These are phyloP conservation scores for Claviceps purpurea DNA, from an alignment of 2,329 filamentous ascomycete species.

Conservation along the genomic window DNA sequence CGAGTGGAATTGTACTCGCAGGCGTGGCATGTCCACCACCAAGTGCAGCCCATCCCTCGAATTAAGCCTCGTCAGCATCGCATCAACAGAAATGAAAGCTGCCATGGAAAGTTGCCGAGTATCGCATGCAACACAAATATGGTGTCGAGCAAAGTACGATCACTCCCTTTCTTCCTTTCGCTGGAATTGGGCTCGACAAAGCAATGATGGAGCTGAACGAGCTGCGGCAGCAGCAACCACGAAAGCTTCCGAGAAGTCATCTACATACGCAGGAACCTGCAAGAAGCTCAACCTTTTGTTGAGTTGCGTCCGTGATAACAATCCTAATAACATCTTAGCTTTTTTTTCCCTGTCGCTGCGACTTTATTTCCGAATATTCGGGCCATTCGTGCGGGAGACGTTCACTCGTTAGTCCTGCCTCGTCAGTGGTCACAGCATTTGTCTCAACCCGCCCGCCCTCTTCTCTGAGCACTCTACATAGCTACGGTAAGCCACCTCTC, in stretches of 20 bases:
- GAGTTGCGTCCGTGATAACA: conserved; percentile 24
- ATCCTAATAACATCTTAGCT: conserved; percentile 19
- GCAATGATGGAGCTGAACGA: too few species aligned
- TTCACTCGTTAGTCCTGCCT: conserved; percentile 48
- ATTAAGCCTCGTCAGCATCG: conserved; percentile 7
- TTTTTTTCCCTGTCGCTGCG: conserved; percentile 27
- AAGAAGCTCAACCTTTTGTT: conserved; percentile 4
- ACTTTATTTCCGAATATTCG: conserved; percentile 17
- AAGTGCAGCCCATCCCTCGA: conserved; percentile 3
- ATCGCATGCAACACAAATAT: too few species aligned
- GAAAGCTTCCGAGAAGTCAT: neutral
- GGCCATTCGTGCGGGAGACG: conserved; percentile 44
- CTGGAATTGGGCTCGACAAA: too few species aligned
- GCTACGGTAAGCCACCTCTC: conserved; percentile 38
- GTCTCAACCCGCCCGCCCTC: conserved; percentile 33
- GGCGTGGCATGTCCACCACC: conserved; percentile 12
- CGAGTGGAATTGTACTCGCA: conserved; percentile 5
- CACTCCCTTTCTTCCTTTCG: too few species aligned
- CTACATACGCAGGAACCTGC: conserved; percentile 3
- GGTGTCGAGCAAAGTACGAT: too few species aligned
- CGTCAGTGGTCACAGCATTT: conserved; percentile 28
- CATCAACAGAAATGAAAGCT: neutral
- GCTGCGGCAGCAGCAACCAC: too few species aligned
- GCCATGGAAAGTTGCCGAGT: too few species aligned
- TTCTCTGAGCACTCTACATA: conserved; percentile 20